Percentiles rank a stretch among this genome's conserved stretches.
phyloP scores from a whole-genome alignment of 352 stramenopile species.

The Phytophthora boehmeriae region DNA sequence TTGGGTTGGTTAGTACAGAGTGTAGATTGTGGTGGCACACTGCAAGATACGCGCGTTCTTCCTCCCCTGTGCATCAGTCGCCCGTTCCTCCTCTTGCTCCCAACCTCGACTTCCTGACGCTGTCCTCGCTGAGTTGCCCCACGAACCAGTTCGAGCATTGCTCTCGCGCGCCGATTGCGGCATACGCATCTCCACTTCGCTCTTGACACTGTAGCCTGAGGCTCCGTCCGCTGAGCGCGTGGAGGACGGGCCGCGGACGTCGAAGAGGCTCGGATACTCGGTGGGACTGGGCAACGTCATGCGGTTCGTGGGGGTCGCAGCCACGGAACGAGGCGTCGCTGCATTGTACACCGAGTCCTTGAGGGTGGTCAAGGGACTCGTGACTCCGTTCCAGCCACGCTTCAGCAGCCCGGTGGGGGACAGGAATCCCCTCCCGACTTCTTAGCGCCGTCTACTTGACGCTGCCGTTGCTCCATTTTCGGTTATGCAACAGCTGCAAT shows the following conservation, averaged over 20 bases:
- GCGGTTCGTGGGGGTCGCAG: slow-evolving; percentile 31
- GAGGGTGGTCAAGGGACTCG: slow-evolving; percentile 61
- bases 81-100: slow-evolving; percentile 9
- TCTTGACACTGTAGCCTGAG: slow-evolving; percentile 15
- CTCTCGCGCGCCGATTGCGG: slow-evolving; percentile 43
- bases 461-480: slow-evolving; percentile 28
- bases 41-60: slow-evolving; percentile 68
- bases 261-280: slow-evolving; percentile 81
- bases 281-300: slow-evolving; percentile 50
- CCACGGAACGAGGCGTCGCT: slow-evolving; percentile 52
- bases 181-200: slow-evolving; percentile 21
- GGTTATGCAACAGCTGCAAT: slow-evolving; percentile 14
- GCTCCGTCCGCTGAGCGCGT: slow-evolving; percentile 40
- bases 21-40: slow-evolving; percentile 86
- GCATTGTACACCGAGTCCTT: slow-evolving; percentile 67
- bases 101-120: slow-evolving; percentile 20
- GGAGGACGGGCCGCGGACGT: slow-evolving; percentile 55
- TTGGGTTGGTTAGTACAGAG: slow-evolving; percentile 84
- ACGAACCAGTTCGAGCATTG: slow-evolving; percentile 41
- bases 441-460: slow-evolving; percentile 38
- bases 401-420: slow-evolving; percentile 66
- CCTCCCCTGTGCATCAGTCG: slow-evolving; percentile 49
- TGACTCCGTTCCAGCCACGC: slow-evolving; percentile 68
- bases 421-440: slow-evolving; percentile 45
- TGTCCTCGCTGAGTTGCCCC: slow-evolving; percentile 36